Conservation (phyloP, 2,329 filamentous ascomycete genomes). For the Pochonia chlamydosporia region DNA sequence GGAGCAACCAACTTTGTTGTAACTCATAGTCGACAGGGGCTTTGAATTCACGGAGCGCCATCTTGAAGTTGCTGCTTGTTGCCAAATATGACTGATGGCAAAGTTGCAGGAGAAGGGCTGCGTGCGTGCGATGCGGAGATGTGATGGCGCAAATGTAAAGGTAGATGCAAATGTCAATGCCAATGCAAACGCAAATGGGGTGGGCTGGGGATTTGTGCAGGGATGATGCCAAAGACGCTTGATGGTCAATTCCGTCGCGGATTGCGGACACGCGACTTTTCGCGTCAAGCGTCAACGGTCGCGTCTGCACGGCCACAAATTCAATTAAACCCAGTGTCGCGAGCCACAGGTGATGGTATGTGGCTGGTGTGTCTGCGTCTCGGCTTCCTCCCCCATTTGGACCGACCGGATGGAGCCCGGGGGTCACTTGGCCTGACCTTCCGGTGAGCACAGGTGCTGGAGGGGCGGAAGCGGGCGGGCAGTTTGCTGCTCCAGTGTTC, state of each 20-base stretch:
- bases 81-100: neutral
- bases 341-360: neutral
- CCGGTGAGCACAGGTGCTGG: too few species aligned
- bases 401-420: too few species aligned
- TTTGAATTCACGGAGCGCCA: constrained; percentile 81
- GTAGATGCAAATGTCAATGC: neutral
- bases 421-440: too few species aligned
- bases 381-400: too few species aligned
- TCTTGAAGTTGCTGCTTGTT: constrained; percentile 32
- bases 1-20: constrained; percentile 72
- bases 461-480: too few species aligned
- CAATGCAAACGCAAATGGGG: constrained; percentile 14
- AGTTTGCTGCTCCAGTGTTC: too few species aligned
- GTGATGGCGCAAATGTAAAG: constrained; percentile 1
- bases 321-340: constrained; percentile 5
- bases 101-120: too few species aligned
- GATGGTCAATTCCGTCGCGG: too few species aligned
- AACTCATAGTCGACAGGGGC: constrained; percentile 80
- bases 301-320: constrained; percentile 19
- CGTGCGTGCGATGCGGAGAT: neutral
- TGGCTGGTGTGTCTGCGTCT: neutral
- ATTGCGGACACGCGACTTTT: constrained; percentile 23
- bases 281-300: constrained; percentile 20
- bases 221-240: too few species aligned
- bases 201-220: constrained; percentile 24